Percentiles rank a stretch among this genome's conserved stretches.
phyloP scores from a whole-genome alignment of 352 stramenopile species.

The Phytophthora cryptogea region DNA sequence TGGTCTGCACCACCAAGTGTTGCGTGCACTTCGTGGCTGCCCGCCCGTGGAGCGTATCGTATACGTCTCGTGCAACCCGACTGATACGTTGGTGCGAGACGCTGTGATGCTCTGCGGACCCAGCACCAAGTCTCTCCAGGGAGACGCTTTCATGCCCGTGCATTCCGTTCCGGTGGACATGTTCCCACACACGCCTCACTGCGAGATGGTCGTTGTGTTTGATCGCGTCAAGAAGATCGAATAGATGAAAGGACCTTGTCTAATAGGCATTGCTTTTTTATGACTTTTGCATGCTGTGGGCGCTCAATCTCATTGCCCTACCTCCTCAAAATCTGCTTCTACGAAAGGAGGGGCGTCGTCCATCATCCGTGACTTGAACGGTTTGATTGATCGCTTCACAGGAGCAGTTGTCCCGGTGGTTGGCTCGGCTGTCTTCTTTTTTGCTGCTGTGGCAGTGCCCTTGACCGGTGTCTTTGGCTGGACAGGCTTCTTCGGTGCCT shows the following conservation, averaged over 20 bases:
- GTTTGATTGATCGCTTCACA: conserved; percentile 63
- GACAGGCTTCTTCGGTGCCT: conserved; percentile 51
- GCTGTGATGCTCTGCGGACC: conserved; percentile 92
- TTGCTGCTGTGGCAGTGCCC: conserved; percentile 26
- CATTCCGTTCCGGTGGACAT: conserved; percentile 97
- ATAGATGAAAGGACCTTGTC: conserved; percentile 12
- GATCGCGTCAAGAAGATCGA: conserved; percentile 74
- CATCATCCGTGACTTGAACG: conserved; percentile 83
- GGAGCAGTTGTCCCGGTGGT: conserved; percentile 13
- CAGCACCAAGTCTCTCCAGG: conserved; percentile 92
- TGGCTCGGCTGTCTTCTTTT: conserved; percentile 47
- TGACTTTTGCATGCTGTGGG: conserved; percentile 8
- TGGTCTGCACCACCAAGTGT: conserved; percentile 93
- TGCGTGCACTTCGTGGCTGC: conserved; percentile 85
- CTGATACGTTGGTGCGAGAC: conserved; percentile 92
- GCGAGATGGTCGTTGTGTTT: conserved; percentile 99
- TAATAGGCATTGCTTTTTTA: conserved; percentile 14
- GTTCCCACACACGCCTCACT: conserved; percentile 98
- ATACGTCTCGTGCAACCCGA: conserved; percentile 99
- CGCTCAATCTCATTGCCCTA: conserved; percentile 37
- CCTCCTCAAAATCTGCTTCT: conserved; percentile 74
- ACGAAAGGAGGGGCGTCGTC: conserved; percentile 63
- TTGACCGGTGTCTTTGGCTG: conserved; percentile 38
- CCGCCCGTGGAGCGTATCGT: conserved; percentile 90
- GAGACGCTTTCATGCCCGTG: conserved; percentile 91